A percentile compares a stretch with the other conserved stretches of the same genome.
phyloP scores from a whole-genome alignment of 2,329 filamentous ascomycete species.

The Trichoderma breve region DNA sequence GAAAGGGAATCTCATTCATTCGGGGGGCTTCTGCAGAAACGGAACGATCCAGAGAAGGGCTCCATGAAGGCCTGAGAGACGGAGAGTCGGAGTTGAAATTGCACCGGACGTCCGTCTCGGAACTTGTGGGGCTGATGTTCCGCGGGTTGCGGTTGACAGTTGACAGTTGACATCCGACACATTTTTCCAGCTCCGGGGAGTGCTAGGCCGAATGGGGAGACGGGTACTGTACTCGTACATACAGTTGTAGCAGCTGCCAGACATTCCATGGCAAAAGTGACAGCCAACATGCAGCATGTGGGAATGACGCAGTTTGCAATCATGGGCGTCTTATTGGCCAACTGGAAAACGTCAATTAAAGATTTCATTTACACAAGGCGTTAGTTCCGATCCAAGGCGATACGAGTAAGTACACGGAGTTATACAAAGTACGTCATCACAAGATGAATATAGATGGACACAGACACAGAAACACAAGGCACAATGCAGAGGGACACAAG shows the following conservation, averaged over 20 bases:
- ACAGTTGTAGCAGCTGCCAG: not conserved
- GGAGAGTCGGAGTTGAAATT: conserved; percentile 24
- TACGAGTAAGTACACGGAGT: not conserved
- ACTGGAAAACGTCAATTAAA: not conserved
- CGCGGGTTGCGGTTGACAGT: not conserved
- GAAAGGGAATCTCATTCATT: not conserved
- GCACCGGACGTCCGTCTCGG: conserved; percentile 31
- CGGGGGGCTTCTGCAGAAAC: not conserved
- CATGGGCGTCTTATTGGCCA: not conserved
- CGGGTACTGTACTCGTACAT: no score
- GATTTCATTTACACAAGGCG: not conserved
- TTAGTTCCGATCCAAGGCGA: not conserved
- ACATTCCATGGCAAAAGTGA: not conserved
- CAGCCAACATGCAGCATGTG: not conserved
- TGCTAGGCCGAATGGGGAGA: not conserved
- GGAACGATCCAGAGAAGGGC: not conserved
- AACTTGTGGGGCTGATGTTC: not conserved
- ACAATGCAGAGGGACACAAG: not conserved
- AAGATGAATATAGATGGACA: not conserved
- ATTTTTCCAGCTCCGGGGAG: conserved; percentile 6
- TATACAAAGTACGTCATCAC: not conserved
- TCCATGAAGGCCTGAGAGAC: not conserved
- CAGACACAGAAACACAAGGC: no score
- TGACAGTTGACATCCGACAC: not conserved
- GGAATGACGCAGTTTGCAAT: not conserved